Conservation (phyloP, 257 asterid genomes). For the Scutellaria minor region DNA sequence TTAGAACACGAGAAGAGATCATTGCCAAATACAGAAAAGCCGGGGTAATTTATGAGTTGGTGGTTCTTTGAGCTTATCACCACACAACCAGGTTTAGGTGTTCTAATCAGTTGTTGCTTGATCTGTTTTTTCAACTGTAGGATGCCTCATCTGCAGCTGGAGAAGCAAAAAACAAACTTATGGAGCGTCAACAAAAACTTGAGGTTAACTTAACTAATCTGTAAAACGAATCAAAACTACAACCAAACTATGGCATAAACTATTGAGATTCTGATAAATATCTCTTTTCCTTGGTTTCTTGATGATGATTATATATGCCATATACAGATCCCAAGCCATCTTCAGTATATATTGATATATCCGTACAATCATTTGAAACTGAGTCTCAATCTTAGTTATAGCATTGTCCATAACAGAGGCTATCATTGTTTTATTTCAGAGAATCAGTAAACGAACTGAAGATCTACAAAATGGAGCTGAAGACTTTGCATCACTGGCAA, state of each 20-base stretch:
- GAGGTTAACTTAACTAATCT: slow-evolving; percentile 57
- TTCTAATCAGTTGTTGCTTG: slow-evolving; percentile 26
- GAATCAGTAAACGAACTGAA: slow-evolving; percentile 71
- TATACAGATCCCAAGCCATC: background rate
- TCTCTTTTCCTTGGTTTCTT: slow-evolving; percentile 6
- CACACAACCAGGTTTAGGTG: background rate
- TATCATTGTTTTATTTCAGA: slow-evolving; percentile 45
- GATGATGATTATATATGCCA: slow-evolving; percentile 9
- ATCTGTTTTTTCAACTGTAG: slow-evolving; percentile 49
- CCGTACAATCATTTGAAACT: background rate
- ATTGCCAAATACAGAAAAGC: slow-evolving; percentile 81
- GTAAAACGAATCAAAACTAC: background rate
- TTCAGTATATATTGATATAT: background rate
- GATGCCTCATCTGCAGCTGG: slow-evolving; percentile 90
- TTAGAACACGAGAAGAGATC: slow-evolving; percentile 81
- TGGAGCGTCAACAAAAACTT: slow-evolving; percentile 91
- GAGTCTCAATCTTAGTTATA: slow-evolving; percentile 14
- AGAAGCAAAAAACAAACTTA: slow-evolving; percentile 80
- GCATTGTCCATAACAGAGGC: slow-evolving; percentile 16
- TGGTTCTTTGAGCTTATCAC: slow-evolving; percentile 32
- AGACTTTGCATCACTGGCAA: slow-evolving; percentile 86
- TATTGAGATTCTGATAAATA: background rate
- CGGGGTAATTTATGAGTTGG: slow-evolving; percentile 55
- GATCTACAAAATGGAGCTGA: slow-evolving; percentile 81
- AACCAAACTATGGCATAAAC: background rate